Evolutionary conservation across 1,139 yeast genomes (phyloP).

Genomic region (Magnusiomyces fungicola): DNA sequence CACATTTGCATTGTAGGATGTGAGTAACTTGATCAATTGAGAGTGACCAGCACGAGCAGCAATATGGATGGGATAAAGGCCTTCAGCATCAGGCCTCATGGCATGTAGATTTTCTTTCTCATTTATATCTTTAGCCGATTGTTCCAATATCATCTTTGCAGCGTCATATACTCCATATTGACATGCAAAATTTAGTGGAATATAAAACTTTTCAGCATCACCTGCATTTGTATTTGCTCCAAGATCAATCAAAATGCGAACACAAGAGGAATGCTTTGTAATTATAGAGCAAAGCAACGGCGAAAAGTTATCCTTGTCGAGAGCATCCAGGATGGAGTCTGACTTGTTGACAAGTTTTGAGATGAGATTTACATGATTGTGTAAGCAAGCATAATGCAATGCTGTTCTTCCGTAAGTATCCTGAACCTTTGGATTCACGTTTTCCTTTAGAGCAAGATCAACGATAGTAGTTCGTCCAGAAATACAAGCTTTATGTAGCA

Average conservation of each 20-base stretch:
- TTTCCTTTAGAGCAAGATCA: slow-evolving; percentile 30
- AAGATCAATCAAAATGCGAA: slow-evolving; percentile 39
- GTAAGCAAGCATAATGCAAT: slow-evolving; percentile 70
- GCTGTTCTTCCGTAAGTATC: slow-evolving; percentile 79
- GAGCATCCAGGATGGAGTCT: slow-evolving; percentile 31
- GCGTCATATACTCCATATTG: slow-evolving; percentile 71
- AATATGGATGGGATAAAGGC: slow-evolving; percentile 80
- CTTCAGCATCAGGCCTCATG: slow-evolving; percentile 42
- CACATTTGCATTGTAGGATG: slow-evolving; percentile 68
- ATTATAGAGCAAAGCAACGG: slow-evolving; percentile 77
- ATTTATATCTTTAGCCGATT: slow-evolving; percentile 20
- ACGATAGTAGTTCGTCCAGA: slow-evolving; percentile 34
- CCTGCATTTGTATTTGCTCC: slow-evolving; percentile 36
- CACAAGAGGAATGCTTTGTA: slow-evolving; percentile 53
- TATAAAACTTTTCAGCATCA: slow-evolving; percentile 42
- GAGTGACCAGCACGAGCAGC: slow-evolving; percentile 80
- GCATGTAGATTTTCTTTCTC: no score
- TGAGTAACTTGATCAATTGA: slow-evolving; percentile 57
- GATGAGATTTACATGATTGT: slow-evolving; percentile 31
- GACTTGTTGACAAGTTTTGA: slow-evolving; percentile 30
- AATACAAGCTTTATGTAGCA: slow-evolving; percentile 43
- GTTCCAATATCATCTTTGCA: slow-evolving; percentile 49
- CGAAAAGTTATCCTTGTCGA: slow-evolving; percentile 42
- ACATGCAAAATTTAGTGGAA: slow-evolving; percentile 88
- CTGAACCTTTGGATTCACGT: slow-evolving; percentile 36